Conservation (phyloP, 192 early-diverging fungal genomes). For the Umbelopsis ramanniana region DNA sequence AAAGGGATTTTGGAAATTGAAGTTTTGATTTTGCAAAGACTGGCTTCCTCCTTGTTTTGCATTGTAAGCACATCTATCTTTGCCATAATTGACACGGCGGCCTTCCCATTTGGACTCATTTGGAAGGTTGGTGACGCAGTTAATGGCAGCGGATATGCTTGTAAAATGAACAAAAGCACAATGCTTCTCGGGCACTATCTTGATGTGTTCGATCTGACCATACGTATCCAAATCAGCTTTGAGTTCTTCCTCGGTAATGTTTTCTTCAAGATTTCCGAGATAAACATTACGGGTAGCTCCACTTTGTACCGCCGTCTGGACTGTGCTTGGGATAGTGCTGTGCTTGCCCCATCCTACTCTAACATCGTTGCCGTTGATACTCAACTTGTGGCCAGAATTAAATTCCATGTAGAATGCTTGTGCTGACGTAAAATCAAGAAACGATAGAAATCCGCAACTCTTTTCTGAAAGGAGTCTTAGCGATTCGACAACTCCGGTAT, state of each 20-base stretch:
- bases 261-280: constrained; percentile 69
- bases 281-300: constrained; percentile 83
- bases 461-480: constrained; percentile 73
- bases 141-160: constrained; percentile 68
- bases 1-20: constrained; percentile 30
- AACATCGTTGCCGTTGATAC: constrained; percentile 60
- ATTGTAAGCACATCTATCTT: constrained; percentile 74
- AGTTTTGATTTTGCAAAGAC: constrained; percentile 15
- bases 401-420: constrained; percentile 61
- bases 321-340: constrained; percentile 43
- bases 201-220: constrained; percentile 74
- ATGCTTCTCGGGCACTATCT: constrained; percentile 70
- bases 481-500: constrained; percentile 69
- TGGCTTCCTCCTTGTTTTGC: not conserved
- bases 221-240: constrained; percentile 63
- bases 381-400: constrained; percentile 42
- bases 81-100: constrained; percentile 76
- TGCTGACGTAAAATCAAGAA: constrained; percentile 70
- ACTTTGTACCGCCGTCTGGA: constrained; percentile 61
- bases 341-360: constrained; percentile 82
- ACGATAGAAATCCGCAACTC: constrained; percentile 81
- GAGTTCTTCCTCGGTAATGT: constrained; percentile 55
- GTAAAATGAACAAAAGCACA: constrained; percentile 87
- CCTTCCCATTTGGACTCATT: constrained; percentile 58
- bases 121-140: constrained; percentile 67